phyloP scores from a whole-genome alignment of 257 asterid species.

The Hygrophila difformis region DNA sequence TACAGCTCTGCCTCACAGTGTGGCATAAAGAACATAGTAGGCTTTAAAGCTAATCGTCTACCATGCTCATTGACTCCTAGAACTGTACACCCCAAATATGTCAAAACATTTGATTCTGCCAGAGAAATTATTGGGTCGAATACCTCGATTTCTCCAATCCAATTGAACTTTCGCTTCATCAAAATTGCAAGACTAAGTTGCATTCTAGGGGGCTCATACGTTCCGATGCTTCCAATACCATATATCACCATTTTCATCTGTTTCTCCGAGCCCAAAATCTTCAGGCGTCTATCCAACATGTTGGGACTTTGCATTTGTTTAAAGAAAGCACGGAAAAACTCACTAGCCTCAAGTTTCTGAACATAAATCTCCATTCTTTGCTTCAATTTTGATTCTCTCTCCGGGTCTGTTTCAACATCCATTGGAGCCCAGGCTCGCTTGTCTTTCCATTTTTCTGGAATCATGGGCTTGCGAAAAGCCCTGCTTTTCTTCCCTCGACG shows the following conservation, averaged over 20 bases:
- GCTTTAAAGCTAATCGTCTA: slow-evolving; percentile 40
- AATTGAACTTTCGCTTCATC: slow-evolving; percentile 57
- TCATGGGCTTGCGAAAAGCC: slow-evolving; percentile 14
- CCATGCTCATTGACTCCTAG: slow-evolving; percentile 75
- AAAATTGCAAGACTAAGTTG: slow-evolving; percentile 71
- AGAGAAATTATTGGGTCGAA: slow-evolving; percentile 75
- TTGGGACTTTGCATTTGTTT: slow-evolving; percentile 41
- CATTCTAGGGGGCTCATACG: slow-evolving; percentile 56
- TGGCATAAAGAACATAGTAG: slow-evolving; percentile 89
- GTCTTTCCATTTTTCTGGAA: slow-evolving; percentile 25
- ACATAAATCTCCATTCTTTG: slow-evolving; percentile 49
- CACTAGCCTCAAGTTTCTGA: slow-evolving; percentile 38
- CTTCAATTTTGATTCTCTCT: slow-evolving; percentile 47
- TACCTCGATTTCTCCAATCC: slow-evolving; percentile 75
- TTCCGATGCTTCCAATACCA: slow-evolving; percentile 91
- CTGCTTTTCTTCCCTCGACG: slow-evolving; percentile 51
- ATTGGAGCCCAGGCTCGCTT: slow-evolving; percentile 51
- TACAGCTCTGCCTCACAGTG: slow-evolving; percentile 75
- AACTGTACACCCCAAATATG: slow-evolving; percentile 65
- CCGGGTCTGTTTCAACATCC: slow-evolving; percentile 39
- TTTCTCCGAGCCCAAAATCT: slow-evolving; percentile 42
- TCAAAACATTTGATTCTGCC: slow-evolving; percentile 58
- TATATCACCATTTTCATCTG: slow-evolving; percentile 70
- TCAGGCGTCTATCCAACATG: slow-evolving; percentile 25
- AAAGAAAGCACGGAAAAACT: slow-evolving; percentile 33